Conservation (phyloP, 1,284 basidiomycete species). For the Bondarzewia mesenterica region DNA sequence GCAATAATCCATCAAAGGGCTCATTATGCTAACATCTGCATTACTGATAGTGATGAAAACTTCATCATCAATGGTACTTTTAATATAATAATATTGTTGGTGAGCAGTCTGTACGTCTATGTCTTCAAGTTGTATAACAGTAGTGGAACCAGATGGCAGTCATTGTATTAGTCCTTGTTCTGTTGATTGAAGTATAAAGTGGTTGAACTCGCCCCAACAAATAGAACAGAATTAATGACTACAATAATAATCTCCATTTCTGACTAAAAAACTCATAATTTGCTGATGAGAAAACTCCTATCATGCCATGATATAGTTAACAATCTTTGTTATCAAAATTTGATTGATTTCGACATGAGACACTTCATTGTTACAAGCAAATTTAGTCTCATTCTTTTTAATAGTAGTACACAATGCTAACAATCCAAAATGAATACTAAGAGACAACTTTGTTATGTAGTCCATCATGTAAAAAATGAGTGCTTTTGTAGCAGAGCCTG, state of each 20-base stretch:
- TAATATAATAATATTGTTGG: too few relatives aligned
- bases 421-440: not conserved
- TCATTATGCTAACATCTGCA: too few relatives aligned
- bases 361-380: not conserved
- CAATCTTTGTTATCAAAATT: not conserved
- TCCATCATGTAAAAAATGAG: not conserved
- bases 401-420: not conserved
- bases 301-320: not conserved
- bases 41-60: too few relatives aligned
- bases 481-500: not conserved
- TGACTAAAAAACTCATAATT: not conserved
- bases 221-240: not conserved
- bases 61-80: too few relatives aligned
- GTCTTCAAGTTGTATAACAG: too few relatives aligned
- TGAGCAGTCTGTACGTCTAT: too few relatives aligned
- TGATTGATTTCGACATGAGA: not conserved
- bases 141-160: too few relatives aligned
- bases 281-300: constrained; percentile 1
- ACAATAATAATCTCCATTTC: not conserved
- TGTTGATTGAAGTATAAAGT: too few relatives aligned
- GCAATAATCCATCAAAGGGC: too few relatives aligned
- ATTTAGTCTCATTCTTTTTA: not conserved
- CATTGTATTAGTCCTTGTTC: too few relatives aligned
- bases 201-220: too few relatives aligned
- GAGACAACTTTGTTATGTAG: not conserved